Evolutionary conservation across 208 protist genomes (phyloP).

Genomic region (Naegleria gruberi): DNA sequence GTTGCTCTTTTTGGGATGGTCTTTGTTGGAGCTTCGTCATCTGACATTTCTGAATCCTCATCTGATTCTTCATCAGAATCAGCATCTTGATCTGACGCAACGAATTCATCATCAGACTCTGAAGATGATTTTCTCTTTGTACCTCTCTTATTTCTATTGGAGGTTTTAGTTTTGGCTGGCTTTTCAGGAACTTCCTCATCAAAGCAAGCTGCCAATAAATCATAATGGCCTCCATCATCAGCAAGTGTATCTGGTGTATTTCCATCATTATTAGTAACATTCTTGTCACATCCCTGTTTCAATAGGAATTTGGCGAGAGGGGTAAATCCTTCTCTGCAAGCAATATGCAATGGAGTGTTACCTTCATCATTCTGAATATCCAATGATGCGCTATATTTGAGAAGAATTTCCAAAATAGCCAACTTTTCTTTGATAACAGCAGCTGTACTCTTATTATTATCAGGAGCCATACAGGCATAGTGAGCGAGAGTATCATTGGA

Average conservation of each 20-base stretch:
- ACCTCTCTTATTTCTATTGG: background rate
- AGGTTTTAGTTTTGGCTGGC: background rate
- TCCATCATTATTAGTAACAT: constrained; percentile 59
- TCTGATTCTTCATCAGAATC: background rate
- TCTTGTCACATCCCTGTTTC: constrained; percentile 47
- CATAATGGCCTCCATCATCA: background rate
- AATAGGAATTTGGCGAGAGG: constrained; percentile 58
- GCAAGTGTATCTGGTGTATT: constrained; percentile 30
- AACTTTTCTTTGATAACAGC: background rate
- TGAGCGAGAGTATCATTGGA: background rate
- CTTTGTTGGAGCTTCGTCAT: no score
- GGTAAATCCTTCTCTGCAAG: constrained; percentile 56
- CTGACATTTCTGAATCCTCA: background rate
- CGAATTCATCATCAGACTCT: background rate
- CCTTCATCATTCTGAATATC: constrained; percentile 56
- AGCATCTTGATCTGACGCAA: background rate
- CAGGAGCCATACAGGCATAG: background rate
- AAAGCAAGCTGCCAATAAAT: background rate
- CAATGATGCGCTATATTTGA: constrained; percentile 45
- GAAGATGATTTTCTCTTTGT: background rate
- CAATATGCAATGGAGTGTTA: constrained; percentile 65
- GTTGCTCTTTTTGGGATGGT: no score
- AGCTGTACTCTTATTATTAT: no score
- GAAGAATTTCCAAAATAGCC: constrained; percentile 15
- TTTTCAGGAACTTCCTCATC: background rate